phyloP scores from a whole-genome alignment of 495 filamentous ascomycete species.

The Aspergillus wentii region DNA sequence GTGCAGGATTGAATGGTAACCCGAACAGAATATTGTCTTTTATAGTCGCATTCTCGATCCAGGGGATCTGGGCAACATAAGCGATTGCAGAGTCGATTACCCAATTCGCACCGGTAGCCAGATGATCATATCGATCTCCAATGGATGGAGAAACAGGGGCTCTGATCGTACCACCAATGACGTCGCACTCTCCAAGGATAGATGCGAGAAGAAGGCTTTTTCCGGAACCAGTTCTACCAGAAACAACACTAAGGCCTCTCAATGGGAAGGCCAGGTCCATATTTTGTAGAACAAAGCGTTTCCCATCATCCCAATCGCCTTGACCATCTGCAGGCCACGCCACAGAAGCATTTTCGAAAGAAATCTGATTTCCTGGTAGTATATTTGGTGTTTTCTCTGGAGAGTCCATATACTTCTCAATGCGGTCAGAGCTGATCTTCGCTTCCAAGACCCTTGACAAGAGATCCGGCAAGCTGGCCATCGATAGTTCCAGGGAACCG shows the following conservation, averaged over 20 bases:
- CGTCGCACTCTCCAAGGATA: slow-evolving; percentile 54
- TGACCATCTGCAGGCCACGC: slow-evolving; percentile 59
- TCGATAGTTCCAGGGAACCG: slow-evolving; percentile 58
- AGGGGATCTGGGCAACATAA: slow-evolving; percentile 74
- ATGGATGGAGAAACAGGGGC: slow-evolving; percentile 32
- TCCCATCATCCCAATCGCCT: slow-evolving; percentile 38
- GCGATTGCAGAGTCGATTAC: slow-evolving; percentile 62
- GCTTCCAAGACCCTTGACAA: slow-evolving; percentile 62
- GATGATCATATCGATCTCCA: slow-evolving; percentile 41
- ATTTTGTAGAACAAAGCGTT: slow-evolving; percentile 58
- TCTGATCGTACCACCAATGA: slow-evolving; percentile 38
- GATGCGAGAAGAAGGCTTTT: slow-evolving; percentile 58
- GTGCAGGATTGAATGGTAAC: slow-evolving; percentile 57
- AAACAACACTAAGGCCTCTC: slow-evolving; percentile 58
- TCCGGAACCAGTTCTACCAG: slow-evolving; percentile 49
- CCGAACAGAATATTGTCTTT: slow-evolving; percentile 70
- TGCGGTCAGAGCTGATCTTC: slow-evolving; percentile 67
- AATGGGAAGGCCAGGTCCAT: slow-evolving; percentile 60
- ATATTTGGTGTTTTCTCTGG: slow-evolving; percentile 60
- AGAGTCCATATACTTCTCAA: slow-evolving; percentile 64
- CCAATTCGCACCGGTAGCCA: slow-evolving; percentile 63
- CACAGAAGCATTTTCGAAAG: slow-evolving; percentile 64
- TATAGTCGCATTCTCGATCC: slow-evolving; percentile 76
- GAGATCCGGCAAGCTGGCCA: slow-evolving; percentile 66
- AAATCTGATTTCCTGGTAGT: slow-evolving; percentile 49